Conservation (phyloP, 306 rosid genomes). For the Gillenia trifoliata region DNA sequence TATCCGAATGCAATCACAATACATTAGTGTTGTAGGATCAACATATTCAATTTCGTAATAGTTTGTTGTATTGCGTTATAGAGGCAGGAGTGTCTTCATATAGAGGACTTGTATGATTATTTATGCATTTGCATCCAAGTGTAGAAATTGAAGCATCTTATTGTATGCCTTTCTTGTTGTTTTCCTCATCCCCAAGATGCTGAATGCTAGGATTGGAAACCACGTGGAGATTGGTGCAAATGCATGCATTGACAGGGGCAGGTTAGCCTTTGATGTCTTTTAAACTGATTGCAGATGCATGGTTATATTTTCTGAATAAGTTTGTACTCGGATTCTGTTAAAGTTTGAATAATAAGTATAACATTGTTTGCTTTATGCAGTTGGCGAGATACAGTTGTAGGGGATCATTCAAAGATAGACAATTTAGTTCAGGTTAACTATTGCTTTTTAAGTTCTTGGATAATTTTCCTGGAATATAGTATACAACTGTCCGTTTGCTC, state of each 20-base stretch:
- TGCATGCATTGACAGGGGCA: slow-evolving; percentile 92
- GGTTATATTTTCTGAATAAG: slow-evolving; percentile 8
- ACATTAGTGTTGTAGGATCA: not conserved
- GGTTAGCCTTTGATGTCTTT: slow-evolving; percentile 34
- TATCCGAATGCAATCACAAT: not conserved
- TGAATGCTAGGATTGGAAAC: slow-evolving; percentile 71
- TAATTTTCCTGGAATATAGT: not conserved
- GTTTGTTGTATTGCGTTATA: not conserved
- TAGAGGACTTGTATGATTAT: not conserved
- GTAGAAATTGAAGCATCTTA: slow-evolving; percentile 9
- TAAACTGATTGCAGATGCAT: not conserved
- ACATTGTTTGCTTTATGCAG: slow-evolving; percentile 42
- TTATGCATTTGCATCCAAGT: not conserved
- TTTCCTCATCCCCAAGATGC: slow-evolving; percentile 35
- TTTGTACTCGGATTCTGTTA: slow-evolving; percentile 19
- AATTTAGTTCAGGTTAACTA: slow-evolving; percentile 86
- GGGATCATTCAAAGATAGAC: slow-evolving; percentile 80
- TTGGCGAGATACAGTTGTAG: slow-evolving; percentile 90
- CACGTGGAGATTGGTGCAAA: slow-evolving; percentile 86
- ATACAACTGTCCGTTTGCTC: slow-evolving; percentile 22
- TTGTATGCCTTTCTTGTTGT: slow-evolving; percentile 24
- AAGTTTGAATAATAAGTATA: slow-evolving; percentile 10
- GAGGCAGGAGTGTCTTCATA: not conserved
- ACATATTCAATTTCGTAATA: not conserved
- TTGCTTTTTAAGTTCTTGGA: not conserved